phyloP scores from a whole-genome alignment of 129 eudicot species.

The Saposhnikovia divaricata region DNA sequence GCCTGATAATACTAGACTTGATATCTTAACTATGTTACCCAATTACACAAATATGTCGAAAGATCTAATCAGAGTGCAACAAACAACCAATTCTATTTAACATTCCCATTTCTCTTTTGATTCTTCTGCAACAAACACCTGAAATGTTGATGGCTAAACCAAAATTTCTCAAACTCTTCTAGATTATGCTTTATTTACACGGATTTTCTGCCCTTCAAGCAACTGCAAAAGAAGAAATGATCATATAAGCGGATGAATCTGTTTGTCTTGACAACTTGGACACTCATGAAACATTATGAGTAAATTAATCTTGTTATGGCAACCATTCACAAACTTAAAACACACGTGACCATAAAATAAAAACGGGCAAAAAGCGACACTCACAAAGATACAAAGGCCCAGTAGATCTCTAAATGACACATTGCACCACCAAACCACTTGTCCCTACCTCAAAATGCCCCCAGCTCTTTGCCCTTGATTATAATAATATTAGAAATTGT shows the following conservation, averaged over 20 bases:
- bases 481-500: background rate
- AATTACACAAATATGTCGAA: background rate
- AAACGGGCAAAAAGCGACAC: background rate
- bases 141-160: slow-evolving; percentile 7
- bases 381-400: background rate
- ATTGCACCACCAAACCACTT: background rate
- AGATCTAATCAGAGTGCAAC: background rate
- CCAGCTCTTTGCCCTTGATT: background rate
- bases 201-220: slow-evolving; percentile 82
- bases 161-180: slow-evolving; percentile 8
- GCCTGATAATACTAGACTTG: background rate
- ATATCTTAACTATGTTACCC: background rate
- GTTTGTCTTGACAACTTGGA: background rate
- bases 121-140: background rate
- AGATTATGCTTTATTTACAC: slow-evolving; percentile 73
- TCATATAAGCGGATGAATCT: background rate
- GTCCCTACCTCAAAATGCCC: background rate
- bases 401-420: background rate
- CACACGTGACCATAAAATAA: background rate
- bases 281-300: background rate
- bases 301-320: background rate
- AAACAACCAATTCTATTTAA: slow-evolving; percentile 9
- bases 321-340: background rate
- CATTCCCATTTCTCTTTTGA: slow-evolving; percentile 1
- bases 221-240: slow-evolving; percentile 30